phyloP scores from a whole-genome alignment of 129 eudicot genomes.

The Lactuca sativa region DNA sequence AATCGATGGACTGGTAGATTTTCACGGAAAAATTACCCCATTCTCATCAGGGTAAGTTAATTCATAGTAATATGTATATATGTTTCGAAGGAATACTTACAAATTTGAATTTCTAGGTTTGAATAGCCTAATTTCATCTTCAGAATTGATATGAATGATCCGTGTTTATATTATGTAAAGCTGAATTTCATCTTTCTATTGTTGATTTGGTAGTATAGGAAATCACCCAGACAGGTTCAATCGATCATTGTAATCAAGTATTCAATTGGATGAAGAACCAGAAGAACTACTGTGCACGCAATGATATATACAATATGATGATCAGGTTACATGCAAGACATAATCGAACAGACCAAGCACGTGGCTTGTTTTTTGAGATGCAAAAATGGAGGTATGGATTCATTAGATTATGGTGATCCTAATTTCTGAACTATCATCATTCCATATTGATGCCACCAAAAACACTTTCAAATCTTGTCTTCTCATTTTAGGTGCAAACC shows the following conservation, averaged over 20 bases:
- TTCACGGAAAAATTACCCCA: constrained; percentile 68
- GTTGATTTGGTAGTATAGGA: constrained; percentile 51
- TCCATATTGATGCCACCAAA: constrained; percentile 7
- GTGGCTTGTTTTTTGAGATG: constrained; percentile 98
- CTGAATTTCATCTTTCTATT: constrained; percentile 9
- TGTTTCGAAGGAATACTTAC: not conserved
- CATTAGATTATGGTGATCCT: not conserved
- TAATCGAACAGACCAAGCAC: constrained; percentile 88
- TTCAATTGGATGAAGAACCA: constrained; percentile 97
- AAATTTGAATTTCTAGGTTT: constrained; percentile 1
- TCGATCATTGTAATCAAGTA: constrained; percentile 75
- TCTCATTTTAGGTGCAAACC: constrained; percentile 73
- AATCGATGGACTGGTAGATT: constrained; percentile 91
- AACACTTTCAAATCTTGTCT: constrained; percentile 8
- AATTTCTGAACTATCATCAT: not conserved
- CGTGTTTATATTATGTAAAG: not conserved
- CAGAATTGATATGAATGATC: not conserved
- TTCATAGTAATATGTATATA: not conserved
- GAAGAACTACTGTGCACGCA: constrained; percentile 83
- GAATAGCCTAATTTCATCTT: not conserved
- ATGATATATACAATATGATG: constrained; percentile 98
- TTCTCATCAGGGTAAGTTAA: constrained; percentile 59
- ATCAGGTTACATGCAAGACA: constrained; percentile 89
- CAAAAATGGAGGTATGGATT: constrained; percentile 86
- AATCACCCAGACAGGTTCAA: constrained; percentile 68